Evolutionary conservation across 768 basidiomycete genomes (phyloP), one percentile per base, ranked within the genome.

Genomic region (Gloeophyllum trabeum): DNA sequence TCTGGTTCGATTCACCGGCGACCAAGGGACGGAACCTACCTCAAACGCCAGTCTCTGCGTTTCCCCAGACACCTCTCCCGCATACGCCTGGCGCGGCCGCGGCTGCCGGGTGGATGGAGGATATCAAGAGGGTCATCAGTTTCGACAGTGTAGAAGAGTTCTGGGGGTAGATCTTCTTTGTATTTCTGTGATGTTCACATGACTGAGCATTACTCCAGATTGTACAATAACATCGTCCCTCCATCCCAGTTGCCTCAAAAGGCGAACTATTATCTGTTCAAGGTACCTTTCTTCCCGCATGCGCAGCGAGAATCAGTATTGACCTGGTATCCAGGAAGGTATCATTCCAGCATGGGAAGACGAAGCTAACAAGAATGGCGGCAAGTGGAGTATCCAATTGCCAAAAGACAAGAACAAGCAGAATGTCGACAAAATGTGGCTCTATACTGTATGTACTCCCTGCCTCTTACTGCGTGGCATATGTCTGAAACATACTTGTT

Each of bases 181-280:
- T 25, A 28, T 21, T 43, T 25, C 3, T 39, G 25, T 22, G 4
- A 18, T 35, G 25, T 4, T 20, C 16, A 39, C 47, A 45, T 59
- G 42, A 57, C 43, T 44, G 25, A 39, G 36, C 43, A 41, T 28
- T 44, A 16, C 28, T 42, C 30, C 47, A 93, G 87, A 6, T 64
- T 96, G 48, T 93, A 96, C 66, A 96, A 97, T 64, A 96, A 97
- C 64, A 94, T 98, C 54, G 81, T 99, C 37, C 88, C 91, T 20
- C 96, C 96, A 13, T 94, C 91, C 16, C 76, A 80, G 55, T 69
- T 98, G 48, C 89, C 91, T 28, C 81, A 81, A 61, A 97, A 96
- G 67, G 90, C 92, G n/a, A 98, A 98, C 59, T 99, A 99, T 62
- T 99, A 98, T 67, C 70, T 99, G 49, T 98, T 99, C 80, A 97